Evolutionary conservation across 495 filamentous ascomycete species (phyloP), one percentile per base, ranked within the genome.

Genomic region (Daldinia caldariorum): DNA sequence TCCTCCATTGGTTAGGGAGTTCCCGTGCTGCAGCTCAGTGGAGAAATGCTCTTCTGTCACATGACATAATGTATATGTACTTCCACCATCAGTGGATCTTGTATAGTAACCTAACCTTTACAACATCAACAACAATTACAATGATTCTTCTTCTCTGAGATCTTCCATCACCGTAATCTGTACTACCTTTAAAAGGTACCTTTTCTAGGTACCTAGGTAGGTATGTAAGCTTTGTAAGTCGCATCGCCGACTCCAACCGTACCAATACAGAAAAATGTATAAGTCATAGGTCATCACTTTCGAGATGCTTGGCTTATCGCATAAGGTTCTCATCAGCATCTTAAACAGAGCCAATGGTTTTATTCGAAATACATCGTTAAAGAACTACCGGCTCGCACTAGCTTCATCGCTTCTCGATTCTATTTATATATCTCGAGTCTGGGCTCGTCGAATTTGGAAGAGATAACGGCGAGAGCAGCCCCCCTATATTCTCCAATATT

Each of bases 1-100:
- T 16, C 63, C 14, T 49, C 34, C 50, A 58, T 32, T 22, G 45
- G 68, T 61, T 61, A 65, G 56, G 49, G 49, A 2, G 26, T 53
- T 53, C 49, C 14, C 22, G 8, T 32, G 1, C 22, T 53, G 49
- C 49, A 53, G 49, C 26, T 5, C 26, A 38, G 56, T 59, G 56
- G 56, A 35, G 56, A 59, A 26, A 59, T 45, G 49, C 49, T 43
- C 12, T 59, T 34, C 56, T 20, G 18, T 22, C 16, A 32, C 35
- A n/a, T n/a, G n/a, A n/a, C n/a, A n/a, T n/a, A n/a, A n/a, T n/a
- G n/a, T n/a, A n/a, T n/a, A n/a, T n/a, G n/a, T n/a, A n/a, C n/a
- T n/a, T n/a, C n/a, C n/a, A n/a, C n/a, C n/a, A n/a, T n/a, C n/a
- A n/a, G n/a, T n/a, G n/a, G n/a, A n/a, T n/a, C n/a, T n/a, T n/a